Evolutionary conservation across 805 yeast species (phyloP), one percentile per base, ranked within the genome.

Genomic region (Pichia pseudocactophila): DNA sequence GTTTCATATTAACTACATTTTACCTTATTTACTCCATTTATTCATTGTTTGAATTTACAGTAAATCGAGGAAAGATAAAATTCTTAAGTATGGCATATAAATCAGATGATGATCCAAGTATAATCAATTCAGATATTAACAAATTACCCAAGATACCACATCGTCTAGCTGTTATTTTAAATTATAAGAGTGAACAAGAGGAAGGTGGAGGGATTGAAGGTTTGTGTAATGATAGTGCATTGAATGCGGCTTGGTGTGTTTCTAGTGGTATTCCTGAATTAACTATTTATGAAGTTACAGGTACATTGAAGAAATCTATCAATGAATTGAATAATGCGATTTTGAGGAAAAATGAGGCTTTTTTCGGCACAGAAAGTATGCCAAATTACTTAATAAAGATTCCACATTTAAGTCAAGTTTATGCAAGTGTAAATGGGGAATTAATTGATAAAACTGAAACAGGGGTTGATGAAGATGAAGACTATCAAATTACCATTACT

Each of bases 131-230:
- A 47, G 97, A 90, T 63, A 87, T 87, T 30, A 68, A 67, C 47
- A 75, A 76, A 53, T 65, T 90, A 43, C 57, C 71, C 34, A 92
- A 92, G 61, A 71, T 87, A 19, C 98, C 98, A 3, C 73, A 70
- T 49, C 72, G 83, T 39, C 54, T 92, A 18, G 82, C 94, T 8
- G 78, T 84, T 17, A 78, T 90, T n/a, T 63, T 92, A 44, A 79
- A 76, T 51, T 71, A 79, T 57, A 80, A 78, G 55, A 73, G 80
- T 22, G 87, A 78, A 44, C 84, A 82, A 47, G 90, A 80, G 52
- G 95, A 86, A 53, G 90, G 88, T 46, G 96, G 95, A 27, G 97
- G 97, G 2, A 61, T 82, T 34, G 85, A 81, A 46, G 96, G 95
- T 0, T 66, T 90, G 34, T 68, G 89, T 53, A 78, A 76, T 50